Evolutionary conservation across 2,329 filamentous ascomycete species (phyloP).

Genomic region (Monosporascus sp.): DNA sequence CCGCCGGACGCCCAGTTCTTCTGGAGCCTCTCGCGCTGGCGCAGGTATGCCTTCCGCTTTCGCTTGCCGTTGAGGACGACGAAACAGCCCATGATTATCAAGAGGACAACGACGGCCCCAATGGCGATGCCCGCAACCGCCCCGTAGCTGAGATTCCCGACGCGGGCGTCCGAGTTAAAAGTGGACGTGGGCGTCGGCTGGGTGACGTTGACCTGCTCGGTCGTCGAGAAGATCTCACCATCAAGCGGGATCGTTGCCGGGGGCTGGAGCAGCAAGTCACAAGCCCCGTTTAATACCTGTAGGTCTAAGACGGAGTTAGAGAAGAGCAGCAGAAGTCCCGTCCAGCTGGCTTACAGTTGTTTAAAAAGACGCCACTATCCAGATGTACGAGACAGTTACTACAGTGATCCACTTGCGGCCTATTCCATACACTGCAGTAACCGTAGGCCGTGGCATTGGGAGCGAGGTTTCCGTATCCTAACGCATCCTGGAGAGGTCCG

Average conservation of each 20-base stretch:
- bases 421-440: slow-evolving; percentile 48
- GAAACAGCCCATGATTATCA: slow-evolving; percentile 44
- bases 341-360: slow-evolving; percentile 43
- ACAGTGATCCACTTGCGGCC: slow-evolving; percentile 38
- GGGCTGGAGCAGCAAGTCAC: slow-evolving; percentile 43
- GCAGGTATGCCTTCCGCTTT: slow-evolving; percentile 47
- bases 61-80: slow-evolving; percentile 54
- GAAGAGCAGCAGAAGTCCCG: not conserved
- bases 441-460: slow-evolving; percentile 40
- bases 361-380: slow-evolving; percentile 35
- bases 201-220: slow-evolving; percentile 42
- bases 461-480: slow-evolving; percentile 46
- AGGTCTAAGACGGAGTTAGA: slow-evolving; percentile 19
- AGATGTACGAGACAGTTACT: slow-evolving; percentile 39
- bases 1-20: slow-evolving; percentile 35
- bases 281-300: slow-evolving; percentile 48
- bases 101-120: slow-evolving; percentile 42
- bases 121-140: slow-evolving; percentile 55
- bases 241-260: slow-evolving; percentile 45
- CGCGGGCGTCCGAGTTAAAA: slow-evolving; percentile 35
- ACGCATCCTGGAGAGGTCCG: slow-evolving; percentile 38
- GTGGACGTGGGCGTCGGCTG: slow-evolving; percentile 38
- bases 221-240: slow-evolving; percentile 48
- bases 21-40: slow-evolving; percentile 37
- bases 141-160: slow-evolving; percentile 45